Evolutionary conservation across 257 asterid species (phyloP), one percentile per base, ranked within the genome.

Genomic region (Ilex aquifolium): DNA sequence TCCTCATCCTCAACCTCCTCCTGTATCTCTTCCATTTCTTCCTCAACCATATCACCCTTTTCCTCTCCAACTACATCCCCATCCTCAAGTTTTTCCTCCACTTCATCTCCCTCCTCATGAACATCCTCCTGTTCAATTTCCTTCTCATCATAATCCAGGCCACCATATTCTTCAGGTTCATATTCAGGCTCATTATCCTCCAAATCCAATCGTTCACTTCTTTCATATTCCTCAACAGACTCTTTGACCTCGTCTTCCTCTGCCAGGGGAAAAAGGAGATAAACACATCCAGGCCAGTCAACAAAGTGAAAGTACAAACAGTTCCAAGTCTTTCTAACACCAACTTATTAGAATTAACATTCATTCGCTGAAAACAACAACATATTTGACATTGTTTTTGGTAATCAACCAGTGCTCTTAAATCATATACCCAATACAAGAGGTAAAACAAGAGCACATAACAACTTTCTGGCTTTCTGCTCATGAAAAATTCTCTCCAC

Each of bases 171-270:
- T 71, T 93, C 99, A 52, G 91, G 88, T 59, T 93, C 99, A 73
- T 82, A 93, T 70, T 86, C 99, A 53, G 99, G 94, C 10, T 93
- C 97, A 75, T 90, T 87, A 77, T 90, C 96, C 77, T 86, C 99
- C 83, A 93, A 84, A 75, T 93, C 97, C 65, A 93, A 80, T 69
- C 86, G 75, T 71, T 90, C 99, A 74, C 85, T 86, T 63, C 75
- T 88, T 68, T 85, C 99, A 81, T 75, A 89, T 61, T 87, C 99
- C 21, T 88, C 96, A 62, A 79, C 70, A 39, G 86, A 76, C 62
- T 82, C 93, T 74, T 84, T 90, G 30, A 68, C 76, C 65, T 80
- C 83, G 13, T 73, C 75, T 12, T 79, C 83, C 76, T 79, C 96
- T 87, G 94, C 76, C 81, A 79, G 58, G 62, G 61, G 64, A 80